A percentile compares a stretch with the other conserved stretches of the same genome.
phyloP scores from a whole-genome alignment of 345 rosid species.

The Syzygium jambos region DNA sequence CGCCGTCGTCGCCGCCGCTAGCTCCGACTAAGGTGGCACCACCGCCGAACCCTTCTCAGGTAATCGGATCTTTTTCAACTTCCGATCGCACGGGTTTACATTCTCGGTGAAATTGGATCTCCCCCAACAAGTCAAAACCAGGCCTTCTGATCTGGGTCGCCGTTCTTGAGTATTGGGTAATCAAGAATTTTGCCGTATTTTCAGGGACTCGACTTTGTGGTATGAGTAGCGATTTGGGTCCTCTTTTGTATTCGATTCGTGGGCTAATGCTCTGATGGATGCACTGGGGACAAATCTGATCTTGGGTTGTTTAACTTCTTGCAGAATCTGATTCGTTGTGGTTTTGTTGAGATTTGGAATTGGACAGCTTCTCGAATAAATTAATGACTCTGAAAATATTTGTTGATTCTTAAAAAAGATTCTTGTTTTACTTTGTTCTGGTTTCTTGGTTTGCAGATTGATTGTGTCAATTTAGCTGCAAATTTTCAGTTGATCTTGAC shows the following conservation, averaged over 20 bases:
- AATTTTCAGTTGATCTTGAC: background rate
- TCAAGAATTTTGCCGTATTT: background rate
- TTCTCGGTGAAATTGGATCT: background rate
- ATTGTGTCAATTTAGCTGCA: background rate
- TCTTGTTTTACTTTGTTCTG: background rate
- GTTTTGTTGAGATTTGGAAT: background rate
- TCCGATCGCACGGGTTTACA: background rate
- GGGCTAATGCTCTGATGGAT: background rate
- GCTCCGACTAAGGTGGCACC: background rate
- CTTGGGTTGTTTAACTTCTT: background rate
- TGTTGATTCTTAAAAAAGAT: background rate
- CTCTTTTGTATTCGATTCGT: background rate
- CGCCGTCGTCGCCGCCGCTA: background rate
- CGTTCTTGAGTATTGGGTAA: background rate
- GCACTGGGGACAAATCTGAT: background rate
- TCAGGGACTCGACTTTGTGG: background rate
- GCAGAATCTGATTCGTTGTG: background rate
- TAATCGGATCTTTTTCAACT: background rate
- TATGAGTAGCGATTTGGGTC: background rate
- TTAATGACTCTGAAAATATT: background rate
- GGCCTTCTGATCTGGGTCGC: background rate
- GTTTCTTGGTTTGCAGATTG: background rate
- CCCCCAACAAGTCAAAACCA: background rate
- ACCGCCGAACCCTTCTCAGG: background rate
- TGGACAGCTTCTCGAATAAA: background rate